These are phyloP conservation scores for Strobilomyces confusus DNA, from an alignment of 768 basidiomycete genomes.

Conservation along the genomic window DNA sequence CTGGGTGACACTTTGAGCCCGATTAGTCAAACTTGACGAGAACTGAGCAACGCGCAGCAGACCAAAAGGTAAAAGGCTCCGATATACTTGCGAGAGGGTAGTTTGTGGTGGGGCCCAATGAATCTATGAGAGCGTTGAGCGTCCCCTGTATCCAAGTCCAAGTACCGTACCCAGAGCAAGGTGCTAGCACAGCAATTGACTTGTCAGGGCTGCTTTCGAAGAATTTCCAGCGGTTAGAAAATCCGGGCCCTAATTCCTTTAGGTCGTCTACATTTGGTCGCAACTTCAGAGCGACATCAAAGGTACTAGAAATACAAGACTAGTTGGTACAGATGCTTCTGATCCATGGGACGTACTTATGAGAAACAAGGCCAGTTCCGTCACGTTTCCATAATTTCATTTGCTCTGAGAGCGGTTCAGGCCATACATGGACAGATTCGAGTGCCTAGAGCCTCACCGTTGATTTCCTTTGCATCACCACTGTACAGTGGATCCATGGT, in stretches of 20 bases:
- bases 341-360: constrained; percentile 42
- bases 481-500: constrained; percentile 49
- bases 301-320: constrained; percentile 33
- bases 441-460: constrained; percentile 32
- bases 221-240: constrained; percentile 48
- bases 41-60: background rate
- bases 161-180: constrained; percentile 36
- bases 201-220: constrained; percentile 54
- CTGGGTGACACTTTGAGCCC: constrained; percentile 29
- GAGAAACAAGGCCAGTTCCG: constrained; percentile 48
- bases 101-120: constrained; percentile 7
- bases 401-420: constrained; percentile 25
- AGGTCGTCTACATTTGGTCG: constrained; percentile 50
- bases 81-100: constrained; percentile 16
- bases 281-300: constrained; percentile 55
- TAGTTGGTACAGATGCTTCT: background rate
- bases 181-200: constrained; percentile 44
- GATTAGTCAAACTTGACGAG: background rate
- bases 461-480: constrained; percentile 34
- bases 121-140: constrained; percentile 3
- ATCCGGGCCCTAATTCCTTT: constrained; percentile 44
- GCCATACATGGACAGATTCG: constrained; percentile 10
- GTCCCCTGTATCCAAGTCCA: background rate
- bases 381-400: constrained; percentile 31
- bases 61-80: constrained; percentile 30